Conservation (phyloP, 73 alveolate genomes). For the Paramecium biaurelia region DNA sequence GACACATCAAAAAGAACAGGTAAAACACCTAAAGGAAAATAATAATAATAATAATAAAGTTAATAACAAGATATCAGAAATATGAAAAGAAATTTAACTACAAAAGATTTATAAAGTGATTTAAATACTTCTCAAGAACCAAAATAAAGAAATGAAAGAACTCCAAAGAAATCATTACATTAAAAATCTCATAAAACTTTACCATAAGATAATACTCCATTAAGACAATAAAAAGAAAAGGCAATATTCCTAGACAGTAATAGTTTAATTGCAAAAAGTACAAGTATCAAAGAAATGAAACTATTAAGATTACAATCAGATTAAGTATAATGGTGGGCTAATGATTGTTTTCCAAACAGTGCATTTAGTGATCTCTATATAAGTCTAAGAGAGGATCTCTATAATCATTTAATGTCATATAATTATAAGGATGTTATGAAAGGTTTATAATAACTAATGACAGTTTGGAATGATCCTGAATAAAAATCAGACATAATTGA, state of each 20-base stretch:
- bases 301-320: not conserved
- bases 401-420: not conserved
- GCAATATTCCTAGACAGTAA: not conserved
- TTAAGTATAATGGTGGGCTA: not conserved
- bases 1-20: not conserved
- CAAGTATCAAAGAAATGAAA: not conserved
- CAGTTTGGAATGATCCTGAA: not conserved
- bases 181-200: constrained; percentile 29
- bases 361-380: not conserved
- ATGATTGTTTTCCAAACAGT: not conserved
- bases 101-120: constrained; percentile 21
- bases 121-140: constrained; percentile 14
- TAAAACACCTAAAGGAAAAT: constrained; percentile 39
- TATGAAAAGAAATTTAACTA: constrained; percentile 8
- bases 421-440: constrained; percentile 21
- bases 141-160: constrained; percentile 46
- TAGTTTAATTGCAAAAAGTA: not conserved
- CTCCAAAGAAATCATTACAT: constrained; percentile 21
- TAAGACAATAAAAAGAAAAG: not conserved
- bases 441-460: not conserved
- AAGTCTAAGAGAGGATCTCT: constrained; percentile 21
- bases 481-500: not conserved
- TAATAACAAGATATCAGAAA: not conserved
- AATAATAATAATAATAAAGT: not conserved
- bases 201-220: constrained; percentile 5